Evolutionary conservation across 805 yeast species (phyloP).

Genomic region (Dipodascus albidus): DNA sequence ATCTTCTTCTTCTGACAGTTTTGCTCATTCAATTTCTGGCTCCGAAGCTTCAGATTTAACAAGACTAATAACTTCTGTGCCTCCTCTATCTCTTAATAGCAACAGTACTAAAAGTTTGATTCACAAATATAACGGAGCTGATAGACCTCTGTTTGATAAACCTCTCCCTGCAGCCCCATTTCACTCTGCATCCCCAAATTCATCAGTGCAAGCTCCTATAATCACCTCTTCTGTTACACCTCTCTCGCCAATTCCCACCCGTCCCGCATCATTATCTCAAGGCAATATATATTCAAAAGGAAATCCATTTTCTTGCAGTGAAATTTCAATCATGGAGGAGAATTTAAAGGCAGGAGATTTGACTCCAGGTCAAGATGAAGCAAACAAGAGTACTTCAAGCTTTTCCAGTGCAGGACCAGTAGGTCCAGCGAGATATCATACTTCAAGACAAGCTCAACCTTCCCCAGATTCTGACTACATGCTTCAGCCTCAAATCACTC

Average conservation of each 20-base stretch:
- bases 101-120: neutral
- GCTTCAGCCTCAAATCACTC: neutral
- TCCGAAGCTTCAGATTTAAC: neutral
- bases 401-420: neutral
- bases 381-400: neutral
- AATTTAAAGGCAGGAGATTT: neutral
- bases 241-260: conserved; percentile 1
- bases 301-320: neutral
- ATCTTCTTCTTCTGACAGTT: neutral
- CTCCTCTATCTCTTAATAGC: neutral
- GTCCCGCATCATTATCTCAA: neutral
- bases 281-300: no score
- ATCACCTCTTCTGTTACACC: conserved; percentile 11
- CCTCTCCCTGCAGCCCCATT: neutral
- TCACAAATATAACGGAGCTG: neutral
- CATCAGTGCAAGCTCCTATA: conserved; percentile 32
- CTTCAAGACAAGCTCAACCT: neutral
- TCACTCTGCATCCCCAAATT: neutral
- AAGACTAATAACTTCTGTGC: neutral
- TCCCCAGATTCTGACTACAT: neutral
- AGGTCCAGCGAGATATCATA: neutral
- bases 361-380: neutral
- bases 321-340: neutral
- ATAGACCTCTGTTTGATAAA: neutral
- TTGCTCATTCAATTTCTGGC: neutral